Evolutionary conservation across 2,329 filamentous ascomycete species (phyloP), one percentile per base, ranked within the genome.

Genomic region (Neonectria magnoliae): DNA sequence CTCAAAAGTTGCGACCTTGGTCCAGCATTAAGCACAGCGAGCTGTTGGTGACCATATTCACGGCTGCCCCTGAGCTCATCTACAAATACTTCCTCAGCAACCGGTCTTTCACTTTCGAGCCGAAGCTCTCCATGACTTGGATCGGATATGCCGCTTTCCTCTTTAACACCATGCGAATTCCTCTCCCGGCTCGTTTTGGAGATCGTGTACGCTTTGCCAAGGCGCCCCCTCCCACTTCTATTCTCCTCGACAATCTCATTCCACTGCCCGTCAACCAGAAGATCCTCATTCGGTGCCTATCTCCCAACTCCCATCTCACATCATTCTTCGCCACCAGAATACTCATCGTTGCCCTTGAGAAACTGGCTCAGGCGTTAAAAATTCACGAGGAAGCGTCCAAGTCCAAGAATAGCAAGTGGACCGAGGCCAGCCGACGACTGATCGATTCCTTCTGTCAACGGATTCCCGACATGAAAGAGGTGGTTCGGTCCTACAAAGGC

Each of bases 81-180:
- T 91, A 93, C 47, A 90, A 94, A 73, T 99, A 97, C 77, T 98
- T 97, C 75, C 84, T 89, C 47, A 90, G 88, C 75, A 94, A 93
- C 75, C 90, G 87, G 65, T 88, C 90, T 58, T 96, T 98, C 73
- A 88, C 90, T 0, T 93, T 97, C 67, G 94, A 98, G 45, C 94
- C 96, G 0, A 98, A 97, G 75, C 85, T 97, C 5, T 96, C 94
- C 3, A 90, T 94, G 48, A 96, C 94, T 0, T 99, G 96, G 96
- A 92, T 98, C 70, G 94, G 95, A 45, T 97, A 97, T 76, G 93
- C 94, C 0, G 90, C 94, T 0, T 93, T 98, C 67, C 81, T 99
- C 5, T 97, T 97, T 78, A 92, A 91, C 65, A 88, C 90, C 1
- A 89, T 98, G 50, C 87, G 91, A 62, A 82, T 97, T 38, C 88